These are phyloP conservation scores for Naegleria lovaniensis DNA, from an alignment of 208 protist genomes.

Conservation along the genomic window DNA sequence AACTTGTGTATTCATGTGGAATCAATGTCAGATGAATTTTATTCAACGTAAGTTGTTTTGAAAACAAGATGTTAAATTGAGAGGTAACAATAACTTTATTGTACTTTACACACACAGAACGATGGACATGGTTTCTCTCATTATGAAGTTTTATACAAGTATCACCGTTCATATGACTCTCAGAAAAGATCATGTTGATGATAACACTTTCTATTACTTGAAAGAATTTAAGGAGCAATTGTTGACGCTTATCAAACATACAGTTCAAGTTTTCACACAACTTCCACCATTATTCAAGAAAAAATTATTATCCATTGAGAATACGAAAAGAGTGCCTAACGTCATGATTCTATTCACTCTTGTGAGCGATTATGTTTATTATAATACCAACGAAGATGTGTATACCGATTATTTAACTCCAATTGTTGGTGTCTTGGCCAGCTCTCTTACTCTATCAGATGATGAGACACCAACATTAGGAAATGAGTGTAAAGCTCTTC, in stretches of 20 bases:
- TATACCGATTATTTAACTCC: not conserved
- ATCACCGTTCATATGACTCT: not conserved
- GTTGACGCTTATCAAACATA: not conserved
- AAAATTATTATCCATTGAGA: not conserved
- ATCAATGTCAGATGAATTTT: not conserved
- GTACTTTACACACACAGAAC: too few species aligned
- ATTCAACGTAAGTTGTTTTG: not conserved
- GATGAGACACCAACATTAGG: not conserved
- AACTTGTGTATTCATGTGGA: not conserved
- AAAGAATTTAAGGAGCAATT: not conserved
- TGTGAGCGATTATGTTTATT: not conserved
- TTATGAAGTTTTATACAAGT: too few species aligned
- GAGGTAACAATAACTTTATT: too few species aligned
- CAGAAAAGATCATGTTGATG: not conserved
- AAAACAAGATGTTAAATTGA: too few species aligned
- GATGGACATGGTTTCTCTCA: too few species aligned
- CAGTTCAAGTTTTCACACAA: not conserved
- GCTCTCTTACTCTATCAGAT: not conserved
- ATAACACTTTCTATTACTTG: not conserved
- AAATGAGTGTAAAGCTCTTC: not conserved
- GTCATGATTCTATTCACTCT: not conserved
- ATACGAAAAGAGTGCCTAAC: not conserved
- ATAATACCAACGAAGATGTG: not conserved
- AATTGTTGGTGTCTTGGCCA: not conserved
- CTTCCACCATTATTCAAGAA: not conserved